phyloP scores from a whole-genome alignment of 345 rosid genomes.

The Melastoma malabathricum region DNA sequence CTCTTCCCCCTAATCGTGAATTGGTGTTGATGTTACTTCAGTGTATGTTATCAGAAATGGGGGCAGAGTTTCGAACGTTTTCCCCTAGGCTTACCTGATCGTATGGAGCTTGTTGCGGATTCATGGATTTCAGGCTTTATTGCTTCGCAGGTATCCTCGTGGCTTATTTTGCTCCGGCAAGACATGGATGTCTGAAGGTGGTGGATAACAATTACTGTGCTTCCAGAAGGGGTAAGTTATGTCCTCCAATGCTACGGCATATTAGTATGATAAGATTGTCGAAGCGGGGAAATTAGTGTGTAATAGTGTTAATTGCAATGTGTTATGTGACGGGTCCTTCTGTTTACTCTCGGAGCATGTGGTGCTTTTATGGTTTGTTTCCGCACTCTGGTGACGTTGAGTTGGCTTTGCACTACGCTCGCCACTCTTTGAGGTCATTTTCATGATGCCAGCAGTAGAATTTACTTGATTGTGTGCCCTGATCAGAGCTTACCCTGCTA shows the following conservation, averaged over 20 bases:
- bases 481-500: too few relatives aligned
- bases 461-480: too few relatives aligned
- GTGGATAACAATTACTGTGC: constrained; percentile 90
- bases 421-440: too few relatives aligned
- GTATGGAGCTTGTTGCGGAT: background rate
- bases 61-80: background rate
- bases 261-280: background rate
- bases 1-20: background rate
- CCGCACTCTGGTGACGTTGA: too few relatives aligned
- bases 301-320: too few relatives aligned
- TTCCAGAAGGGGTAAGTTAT: constrained; percentile 64
- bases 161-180: constrained; percentile 68
- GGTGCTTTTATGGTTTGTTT: too few relatives aligned
- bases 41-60: background rate
- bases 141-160: constrained; percentile 50
- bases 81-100: background rate
- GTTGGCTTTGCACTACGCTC: too few relatives aligned
- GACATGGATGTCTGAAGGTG: constrained; percentile 72
- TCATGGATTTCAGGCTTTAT: constrained; percentile 12
- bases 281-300: too few relatives aligned
- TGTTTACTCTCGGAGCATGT: too few relatives aligned
- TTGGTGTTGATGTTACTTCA: background rate
- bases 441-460: too few relatives aligned
- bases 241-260: background rate
- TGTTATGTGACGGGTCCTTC: too few relatives aligned